phyloP scores from a whole-genome alignment of 345 rosid species.

The Citrus cavaleriei region DNA sequence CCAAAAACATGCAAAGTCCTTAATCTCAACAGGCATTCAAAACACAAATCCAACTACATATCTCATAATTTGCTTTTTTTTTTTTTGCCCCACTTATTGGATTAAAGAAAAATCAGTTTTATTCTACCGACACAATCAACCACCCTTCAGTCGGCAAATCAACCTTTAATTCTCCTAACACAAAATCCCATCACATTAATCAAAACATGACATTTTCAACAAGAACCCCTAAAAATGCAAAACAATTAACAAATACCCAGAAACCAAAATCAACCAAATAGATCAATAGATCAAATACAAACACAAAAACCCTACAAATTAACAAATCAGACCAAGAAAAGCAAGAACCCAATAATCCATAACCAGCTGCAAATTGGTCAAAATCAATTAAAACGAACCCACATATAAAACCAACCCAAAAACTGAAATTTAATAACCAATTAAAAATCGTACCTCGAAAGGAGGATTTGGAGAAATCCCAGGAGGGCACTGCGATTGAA shows the following conservation, averaged over 20 bases:
- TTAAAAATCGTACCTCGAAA: slow-evolving; percentile 42
- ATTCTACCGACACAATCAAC: not conserved
- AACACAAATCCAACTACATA: not conserved
- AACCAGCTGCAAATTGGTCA: not conserved
- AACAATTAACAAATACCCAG: not conserved
- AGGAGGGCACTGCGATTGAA: slow-evolving; percentile 51
- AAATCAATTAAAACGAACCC: not conserved
- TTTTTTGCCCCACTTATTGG: not conserved
- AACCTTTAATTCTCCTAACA: slow-evolving; percentile 1
- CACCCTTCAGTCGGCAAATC: slow-evolving; percentile 2
- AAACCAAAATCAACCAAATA: not conserved
- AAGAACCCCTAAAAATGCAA: not conserved
- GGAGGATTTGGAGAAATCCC: slow-evolving; percentile 56
- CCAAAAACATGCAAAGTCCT: not conserved
- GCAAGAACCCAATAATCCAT: slow-evolving; percentile 1
- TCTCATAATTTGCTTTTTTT: no score
- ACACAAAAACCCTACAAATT: not conserved
- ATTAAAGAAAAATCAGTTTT: not conserved
- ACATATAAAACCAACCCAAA: not conserved
- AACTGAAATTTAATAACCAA: not conserved
- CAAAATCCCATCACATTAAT: not conserved
- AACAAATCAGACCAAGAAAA: slow-evolving; percentile 6
- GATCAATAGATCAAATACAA: slow-evolving; percentile 1
- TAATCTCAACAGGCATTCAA: not conserved
- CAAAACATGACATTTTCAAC: slow-evolving; percentile 1